A percentile compares a stretch with the other conserved stretches of the same genome.
phyloP scores from a whole-genome alignment of 2,329 filamentous ascomycete species.

The Lachnellula suecica region DNA sequence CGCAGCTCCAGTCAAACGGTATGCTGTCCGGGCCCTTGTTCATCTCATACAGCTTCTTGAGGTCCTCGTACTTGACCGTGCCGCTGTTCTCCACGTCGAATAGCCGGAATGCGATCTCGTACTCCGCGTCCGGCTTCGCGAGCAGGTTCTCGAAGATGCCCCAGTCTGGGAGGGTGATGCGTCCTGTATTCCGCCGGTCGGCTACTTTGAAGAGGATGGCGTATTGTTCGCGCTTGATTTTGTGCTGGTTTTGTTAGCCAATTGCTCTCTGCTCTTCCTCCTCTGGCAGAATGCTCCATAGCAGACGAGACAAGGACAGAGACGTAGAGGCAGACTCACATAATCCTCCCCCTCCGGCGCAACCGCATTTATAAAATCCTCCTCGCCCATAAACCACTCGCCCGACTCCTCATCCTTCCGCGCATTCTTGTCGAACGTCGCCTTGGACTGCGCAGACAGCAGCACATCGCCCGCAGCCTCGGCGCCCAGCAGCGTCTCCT shows the following conservation, averaged over 20 bases:
- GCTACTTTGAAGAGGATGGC: conserved; percentile 89
- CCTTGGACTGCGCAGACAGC: conserved; percentile 72
- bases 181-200: conserved; percentile 73
- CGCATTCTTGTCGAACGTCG: conserved; percentile 75
- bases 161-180: conserved; percentile 83
- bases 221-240: conserved; percentile 96
- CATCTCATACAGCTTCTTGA: conserved; percentile 79
- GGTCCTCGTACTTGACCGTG: conserved; percentile 84
- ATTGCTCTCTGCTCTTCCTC: conserved; percentile 15
- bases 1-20: conserved; percentile 94
- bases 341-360: conserved; percentile 87
- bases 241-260: conserved; percentile 64
- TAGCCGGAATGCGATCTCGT: conserved; percentile 96
- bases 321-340: conserved; percentile 56
- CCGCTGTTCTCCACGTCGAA: conserved; percentile 87
- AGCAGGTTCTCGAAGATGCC: conserved; percentile 91
- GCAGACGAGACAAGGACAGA: background rate
- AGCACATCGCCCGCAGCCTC: conserved; percentile 48
- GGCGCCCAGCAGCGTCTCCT: conserved; percentile 73
- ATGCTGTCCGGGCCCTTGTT: conserved; percentile 86
- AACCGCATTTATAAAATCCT: conserved; percentile 90
- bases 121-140: conserved; percentile 92
- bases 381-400: conserved; percentile 75
- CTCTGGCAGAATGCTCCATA: background rate
- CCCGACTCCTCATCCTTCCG: conserved; percentile 72